phyloP scores from a whole-genome alignment of 1,284 basidiomycete genomes.

The Cronartium quercuum region DNA sequence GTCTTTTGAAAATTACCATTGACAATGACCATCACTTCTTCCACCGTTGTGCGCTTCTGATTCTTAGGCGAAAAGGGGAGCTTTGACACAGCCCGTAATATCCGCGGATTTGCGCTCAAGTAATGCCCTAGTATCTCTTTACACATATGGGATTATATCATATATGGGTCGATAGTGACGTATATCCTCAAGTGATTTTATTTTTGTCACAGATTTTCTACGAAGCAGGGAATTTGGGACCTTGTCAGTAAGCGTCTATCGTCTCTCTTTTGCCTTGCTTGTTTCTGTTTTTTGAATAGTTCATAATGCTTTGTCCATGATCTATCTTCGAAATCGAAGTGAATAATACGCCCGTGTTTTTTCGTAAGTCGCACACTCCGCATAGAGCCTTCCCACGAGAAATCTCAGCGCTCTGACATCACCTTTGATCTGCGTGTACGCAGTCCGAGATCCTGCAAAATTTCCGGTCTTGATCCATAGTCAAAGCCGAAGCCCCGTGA shows the following conservation, averaged over 20 bases:
- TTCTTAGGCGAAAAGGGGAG: slow-evolving; percentile 14
- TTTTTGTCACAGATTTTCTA: slow-evolving; percentile 14
- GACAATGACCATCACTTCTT: neutral
- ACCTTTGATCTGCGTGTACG: neutral
- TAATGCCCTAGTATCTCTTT: no score
- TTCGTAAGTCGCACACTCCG: slow-evolving; percentile 4
- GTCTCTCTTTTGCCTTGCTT: neutral
- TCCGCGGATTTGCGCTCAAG: slow-evolving; percentile 32
- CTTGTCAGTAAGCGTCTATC: slow-evolving; percentile 1
- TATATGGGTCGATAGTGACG: no score
- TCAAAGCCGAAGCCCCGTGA: slow-evolving; percentile 16
- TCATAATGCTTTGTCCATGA: neutral
- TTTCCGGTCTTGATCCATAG: slow-evolving; percentile 26
- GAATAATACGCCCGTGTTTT: slow-evolving; percentile 28
- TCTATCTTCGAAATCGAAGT: neutral
- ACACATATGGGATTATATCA: no score
- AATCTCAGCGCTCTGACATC: neutral
- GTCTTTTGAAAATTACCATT: neutral
- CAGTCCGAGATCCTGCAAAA: slow-evolving; percentile 26
- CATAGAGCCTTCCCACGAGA: neutral
- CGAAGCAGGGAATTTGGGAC: slow-evolving; percentile 23
- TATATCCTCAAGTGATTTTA: no score
- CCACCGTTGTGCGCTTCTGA: neutral
- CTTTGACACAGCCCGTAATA: slow-evolving; percentile 30
- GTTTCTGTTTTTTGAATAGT: neutral